Conservation (phyloP, 1,284 basidiomycete species). For the Boletus holoroseus region DNA sequence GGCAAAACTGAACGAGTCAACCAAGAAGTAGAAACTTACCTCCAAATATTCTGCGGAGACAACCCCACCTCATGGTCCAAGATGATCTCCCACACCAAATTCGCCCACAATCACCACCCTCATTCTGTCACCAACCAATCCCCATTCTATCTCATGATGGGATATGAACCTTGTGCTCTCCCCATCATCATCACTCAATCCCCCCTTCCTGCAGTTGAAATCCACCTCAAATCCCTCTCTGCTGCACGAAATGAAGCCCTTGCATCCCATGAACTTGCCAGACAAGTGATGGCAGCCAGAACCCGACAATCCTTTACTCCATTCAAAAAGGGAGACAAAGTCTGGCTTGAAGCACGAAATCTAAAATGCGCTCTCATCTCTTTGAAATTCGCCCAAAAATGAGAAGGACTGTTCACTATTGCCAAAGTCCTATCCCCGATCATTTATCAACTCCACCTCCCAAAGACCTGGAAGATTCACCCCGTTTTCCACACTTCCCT, state of each 20-base stretch:
- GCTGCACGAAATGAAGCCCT: not conserved
- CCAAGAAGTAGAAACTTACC: too few species aligned
- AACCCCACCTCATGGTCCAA: too few species aligned
- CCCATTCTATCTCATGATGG: too few species aligned
- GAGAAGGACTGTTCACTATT: not conserved
- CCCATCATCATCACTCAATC: not conserved
- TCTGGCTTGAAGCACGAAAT: not conserved
- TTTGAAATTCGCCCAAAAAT: not conserved
- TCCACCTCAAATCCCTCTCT: not conserved
- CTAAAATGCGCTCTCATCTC: too few species aligned
- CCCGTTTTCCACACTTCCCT: not conserved
- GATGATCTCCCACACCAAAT: too few species aligned
- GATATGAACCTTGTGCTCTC: not conserved
- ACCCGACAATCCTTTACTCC: rapidly evolving
- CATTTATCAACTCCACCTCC: not conserved
- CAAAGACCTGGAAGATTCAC: not conserved
- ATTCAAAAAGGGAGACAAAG: not conserved
- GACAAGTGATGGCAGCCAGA: not conserved
- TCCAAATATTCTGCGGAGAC: too few species aligned
- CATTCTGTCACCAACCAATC: too few species aligned
- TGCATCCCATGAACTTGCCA: not conserved
- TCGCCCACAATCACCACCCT: too few species aligned
- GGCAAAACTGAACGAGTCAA: too few species aligned
- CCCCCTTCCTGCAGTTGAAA: not conserved
- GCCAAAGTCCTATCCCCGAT: not conserved